Percentiles rank a stretch among this genome's conserved stretches.
phyloP scores from a whole-genome alignment of 2,329 filamentous ascomycete species.

The Monosporascus sp. region DNA sequence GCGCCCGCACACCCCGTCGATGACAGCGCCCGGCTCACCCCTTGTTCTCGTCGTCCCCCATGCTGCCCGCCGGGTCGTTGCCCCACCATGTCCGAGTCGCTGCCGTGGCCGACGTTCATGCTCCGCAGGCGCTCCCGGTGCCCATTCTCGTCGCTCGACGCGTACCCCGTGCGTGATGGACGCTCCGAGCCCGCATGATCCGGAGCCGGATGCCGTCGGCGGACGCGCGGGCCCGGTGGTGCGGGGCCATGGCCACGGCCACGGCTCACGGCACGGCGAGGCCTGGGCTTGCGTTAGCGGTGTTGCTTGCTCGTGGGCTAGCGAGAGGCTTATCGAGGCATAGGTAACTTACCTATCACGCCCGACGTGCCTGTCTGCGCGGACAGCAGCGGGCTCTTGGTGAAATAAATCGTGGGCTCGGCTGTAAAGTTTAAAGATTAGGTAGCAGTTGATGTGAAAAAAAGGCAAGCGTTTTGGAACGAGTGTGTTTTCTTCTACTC shows the following conservation, averaged over 20 bases:
- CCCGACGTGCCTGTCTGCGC: not conserved
- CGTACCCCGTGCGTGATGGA: constrained; percentile 32
- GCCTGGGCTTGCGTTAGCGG: not conserved
- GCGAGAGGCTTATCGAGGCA: not conserved
- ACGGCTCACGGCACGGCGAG: too few relatives aligned
- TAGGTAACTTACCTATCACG: not conserved
- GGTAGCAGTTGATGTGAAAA: too few relatives aligned
- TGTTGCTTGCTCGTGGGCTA: not conserved
- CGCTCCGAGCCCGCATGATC: constrained; percentile 34
- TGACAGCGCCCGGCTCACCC: constrained; percentile 30
- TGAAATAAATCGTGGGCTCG: not conserved
- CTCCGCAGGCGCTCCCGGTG: constrained; percentile 32
- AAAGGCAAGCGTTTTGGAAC: too few relatives aligned
- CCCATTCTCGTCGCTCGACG: constrained; percentile 29
- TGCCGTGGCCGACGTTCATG: constrained; percentile 24
- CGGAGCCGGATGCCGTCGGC: constrained; percentile 20
- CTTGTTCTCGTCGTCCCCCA: constrained; percentile 32
- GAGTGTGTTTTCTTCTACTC: too few relatives aligned
- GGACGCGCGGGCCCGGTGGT: constrained; percentile 9
- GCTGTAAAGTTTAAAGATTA: too few relatives aligned
- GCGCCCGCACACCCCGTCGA: constrained; percentile 29
- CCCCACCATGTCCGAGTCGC: constrained; percentile 33
- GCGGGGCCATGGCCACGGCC: not conserved
- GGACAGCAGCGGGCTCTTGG: not conserved
- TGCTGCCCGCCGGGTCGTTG: constrained; percentile 28